These are phyloP conservation scores for Starmerella gropengiesseri DNA, from an alignment of 805 yeast species.

Conservation along the genomic window DNA sequence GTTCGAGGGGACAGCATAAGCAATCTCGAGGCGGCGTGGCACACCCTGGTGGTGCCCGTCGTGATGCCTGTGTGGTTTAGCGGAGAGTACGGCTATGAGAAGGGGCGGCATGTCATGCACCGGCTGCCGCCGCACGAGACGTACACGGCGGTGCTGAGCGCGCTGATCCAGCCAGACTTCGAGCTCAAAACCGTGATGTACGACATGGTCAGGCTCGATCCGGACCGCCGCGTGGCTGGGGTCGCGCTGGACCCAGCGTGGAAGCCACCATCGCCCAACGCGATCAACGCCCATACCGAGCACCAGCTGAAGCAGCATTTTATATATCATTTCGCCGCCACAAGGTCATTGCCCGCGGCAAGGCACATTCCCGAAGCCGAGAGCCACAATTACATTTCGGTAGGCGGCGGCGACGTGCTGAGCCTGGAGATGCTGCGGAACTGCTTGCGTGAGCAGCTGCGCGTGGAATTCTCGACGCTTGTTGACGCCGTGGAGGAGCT, in stretches of 20 bases:
- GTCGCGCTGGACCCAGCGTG: background rate
- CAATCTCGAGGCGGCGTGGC: conserved; percentile 19
- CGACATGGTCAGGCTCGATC: conserved; percentile 11
- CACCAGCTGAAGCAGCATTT: conserved; percentile 11
- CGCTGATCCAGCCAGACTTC: conserved; percentile 24
- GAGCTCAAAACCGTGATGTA: conserved; percentile 19
- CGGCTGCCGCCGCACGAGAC: conserved; percentile 9
- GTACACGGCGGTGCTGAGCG: conserved; percentile 17
- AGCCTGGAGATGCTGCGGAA: conserved; percentile 15
- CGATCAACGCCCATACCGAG: conserved; percentile 11
- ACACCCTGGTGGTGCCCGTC: conserved; percentile 19
- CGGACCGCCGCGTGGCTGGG: conserved; percentile 5
- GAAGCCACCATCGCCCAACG: conserved; percentile 7
- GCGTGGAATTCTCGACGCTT: conserved; percentile 13
- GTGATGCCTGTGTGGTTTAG: conserved; percentile 16
- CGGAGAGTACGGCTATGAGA: conserved; percentile 15
- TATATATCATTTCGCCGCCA: conserved; percentile 7
- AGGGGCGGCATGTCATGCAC: conserved; percentile 11
- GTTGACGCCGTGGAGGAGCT: background rate
- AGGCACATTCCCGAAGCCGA: background rate
- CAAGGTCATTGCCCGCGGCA: conserved; percentile 1
- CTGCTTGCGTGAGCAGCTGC: conserved; percentile 13
- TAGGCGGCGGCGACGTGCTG: conserved; percentile 5
- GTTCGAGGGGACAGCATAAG: conserved; percentile 17
- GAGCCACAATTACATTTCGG: background rate